Conservation (phyloP, 345 rosid species). For the Lumnitzera littorea region DNA sequence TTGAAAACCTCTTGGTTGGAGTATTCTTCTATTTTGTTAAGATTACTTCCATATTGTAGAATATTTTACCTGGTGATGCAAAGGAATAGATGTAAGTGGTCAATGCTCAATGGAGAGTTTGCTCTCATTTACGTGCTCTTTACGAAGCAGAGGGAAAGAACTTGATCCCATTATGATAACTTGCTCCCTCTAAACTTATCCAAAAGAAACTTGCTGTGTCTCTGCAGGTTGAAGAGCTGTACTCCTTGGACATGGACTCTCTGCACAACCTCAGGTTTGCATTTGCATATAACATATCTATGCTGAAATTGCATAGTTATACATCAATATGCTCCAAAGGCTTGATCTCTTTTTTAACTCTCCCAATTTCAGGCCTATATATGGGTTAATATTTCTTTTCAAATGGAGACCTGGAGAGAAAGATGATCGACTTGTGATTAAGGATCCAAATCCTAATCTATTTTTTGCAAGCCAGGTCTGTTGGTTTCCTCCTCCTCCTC, state of each 20-base stretch:
- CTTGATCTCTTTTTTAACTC: background rate
- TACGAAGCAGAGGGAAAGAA: too few species aligned
- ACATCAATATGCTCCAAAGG: background rate
- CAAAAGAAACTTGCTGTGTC: constrained; percentile 1
- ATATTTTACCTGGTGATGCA: too few species aligned
- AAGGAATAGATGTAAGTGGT: too few species aligned
- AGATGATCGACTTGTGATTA: constrained; percentile 79
- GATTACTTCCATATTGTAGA: too few species aligned
- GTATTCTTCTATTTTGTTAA: too few species aligned
- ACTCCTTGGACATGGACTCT: constrained; percentile 84
- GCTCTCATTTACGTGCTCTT: too few species aligned
- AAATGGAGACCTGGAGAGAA: constrained; percentile 92
- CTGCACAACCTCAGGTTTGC: constrained; percentile 75
- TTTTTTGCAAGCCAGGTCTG: constrained; percentile 93
- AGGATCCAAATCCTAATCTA: constrained; percentile 69
- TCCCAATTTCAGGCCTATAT: constrained; percentile 62
- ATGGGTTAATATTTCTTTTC: constrained; percentile 94
- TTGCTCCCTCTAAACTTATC: too few species aligned
- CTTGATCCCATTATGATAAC: background rate
- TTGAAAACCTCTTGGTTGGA: too few species aligned
- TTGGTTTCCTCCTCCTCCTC: background rate
- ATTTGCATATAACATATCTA: background rate
- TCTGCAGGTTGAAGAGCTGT: constrained; percentile 87
- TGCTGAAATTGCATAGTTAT: background rate
- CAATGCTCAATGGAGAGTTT: too few species aligned